phyloP scores from a whole-genome alignment of 2,329 filamentous ascomycete species.

The Fusarium graminum region DNA sequence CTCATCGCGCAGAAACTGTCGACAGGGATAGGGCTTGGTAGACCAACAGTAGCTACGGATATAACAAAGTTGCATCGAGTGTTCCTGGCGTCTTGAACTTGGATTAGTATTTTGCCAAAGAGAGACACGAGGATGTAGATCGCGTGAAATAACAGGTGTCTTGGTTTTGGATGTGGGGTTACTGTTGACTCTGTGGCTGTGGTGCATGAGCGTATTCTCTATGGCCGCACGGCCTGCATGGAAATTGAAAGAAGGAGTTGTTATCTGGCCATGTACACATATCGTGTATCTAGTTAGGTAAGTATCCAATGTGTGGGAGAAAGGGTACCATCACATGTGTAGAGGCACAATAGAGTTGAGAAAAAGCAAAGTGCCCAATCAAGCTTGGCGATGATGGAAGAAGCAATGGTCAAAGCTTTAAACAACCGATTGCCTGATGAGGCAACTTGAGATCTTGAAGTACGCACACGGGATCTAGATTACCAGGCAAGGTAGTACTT shows the following conservation, averaged over 20 bases:
- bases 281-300: no score
- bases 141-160: slow-evolving; percentile 2
- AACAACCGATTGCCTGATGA: slow-evolving; percentile 32
- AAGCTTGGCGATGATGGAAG: slow-evolving; percentile 15
- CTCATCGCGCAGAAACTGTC: neutral
- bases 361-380: slow-evolving; percentile 13
- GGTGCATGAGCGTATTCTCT: neutral
- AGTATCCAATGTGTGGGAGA: neutral
- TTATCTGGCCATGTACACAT: no score
- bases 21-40: slow-evolving; percentile 17
- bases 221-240: no score
- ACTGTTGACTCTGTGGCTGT: neutral
- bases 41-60: slow-evolving; percentile 13
- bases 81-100: slow-evolving; percentile 21
- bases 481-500: slow-evolving; percentile 10
- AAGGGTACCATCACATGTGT: neutral
- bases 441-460: slow-evolving; percentile 40
- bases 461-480: slow-evolving; percentile 36
- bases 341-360: neutral
- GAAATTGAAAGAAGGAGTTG: no score
- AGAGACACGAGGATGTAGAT: slow-evolving; percentile 3
- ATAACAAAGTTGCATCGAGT: slow-evolving; percentile 14
- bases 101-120: slow-evolving; percentile 12
- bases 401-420: slow-evolving; percentile 37
- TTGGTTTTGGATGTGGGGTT: neutral